A percentile compares a stretch with the other conserved stretches of the same genome.
phyloP scores from a whole-genome alignment of 306 rosid genomes.

The Dalbergia oliveri region DNA sequence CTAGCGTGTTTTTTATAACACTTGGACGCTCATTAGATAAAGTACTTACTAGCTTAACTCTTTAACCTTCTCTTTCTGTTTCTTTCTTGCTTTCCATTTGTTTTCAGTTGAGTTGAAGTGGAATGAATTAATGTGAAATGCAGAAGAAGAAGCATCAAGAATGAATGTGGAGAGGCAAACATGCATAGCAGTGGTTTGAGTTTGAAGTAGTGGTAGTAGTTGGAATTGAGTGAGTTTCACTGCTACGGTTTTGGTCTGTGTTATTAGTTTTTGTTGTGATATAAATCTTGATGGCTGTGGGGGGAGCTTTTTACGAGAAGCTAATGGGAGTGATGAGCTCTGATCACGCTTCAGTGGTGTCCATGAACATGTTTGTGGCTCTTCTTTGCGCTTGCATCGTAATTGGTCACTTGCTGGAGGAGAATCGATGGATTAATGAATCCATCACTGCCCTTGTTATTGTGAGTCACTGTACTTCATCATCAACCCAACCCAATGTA shows the following conservation, averaged over 20 bases:
- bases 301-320: constrained; percentile 35
- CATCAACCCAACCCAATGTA: no score
- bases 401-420: constrained; percentile 87
- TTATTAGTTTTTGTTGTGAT: background rate
- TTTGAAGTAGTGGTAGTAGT: background rate
- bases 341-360: constrained; percentile 84
- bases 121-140: no score
- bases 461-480: constrained; percentile 55
- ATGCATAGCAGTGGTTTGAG: no score
- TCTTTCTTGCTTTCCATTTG: background rate
- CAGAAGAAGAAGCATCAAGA: no score
- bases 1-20: no score
- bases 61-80: background rate
- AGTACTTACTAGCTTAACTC: no score
- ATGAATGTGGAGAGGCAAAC: no score
- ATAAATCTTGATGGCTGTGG: background rate
- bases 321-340: constrained; percentile 57
- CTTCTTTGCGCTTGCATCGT: constrained; percentile 90
- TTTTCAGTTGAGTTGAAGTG: background rate
- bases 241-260: background rate
- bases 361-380: constrained; percentile 85
- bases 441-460: constrained; percentile 92
- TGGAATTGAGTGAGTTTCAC: background rate
- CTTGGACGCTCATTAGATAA: no score
- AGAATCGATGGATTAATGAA: constrained; percentile 90